Conservation (phyloP, 768 basidiomycete species). For the Kockovaella imperatae region DNA sequence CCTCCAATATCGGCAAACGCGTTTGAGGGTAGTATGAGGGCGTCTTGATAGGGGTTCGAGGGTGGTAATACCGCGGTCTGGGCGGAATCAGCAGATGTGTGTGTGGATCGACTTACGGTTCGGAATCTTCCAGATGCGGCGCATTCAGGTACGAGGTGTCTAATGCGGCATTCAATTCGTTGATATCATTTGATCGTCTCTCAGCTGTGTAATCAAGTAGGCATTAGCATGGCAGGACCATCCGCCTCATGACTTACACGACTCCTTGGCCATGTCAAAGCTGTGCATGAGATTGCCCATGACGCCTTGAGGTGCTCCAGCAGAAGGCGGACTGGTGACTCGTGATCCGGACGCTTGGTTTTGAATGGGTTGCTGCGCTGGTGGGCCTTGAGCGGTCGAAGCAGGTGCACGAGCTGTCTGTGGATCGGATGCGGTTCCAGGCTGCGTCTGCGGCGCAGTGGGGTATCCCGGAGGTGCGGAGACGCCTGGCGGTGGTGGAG, state of each 20-base stretch:
- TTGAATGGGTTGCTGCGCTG: too few relatives aligned
- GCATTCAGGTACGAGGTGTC: slow-evolving; percentile 83
- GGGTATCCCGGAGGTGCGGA: slow-evolving; percentile 51
- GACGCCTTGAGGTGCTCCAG: slow-evolving; percentile 48
- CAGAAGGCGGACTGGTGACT: background rate
- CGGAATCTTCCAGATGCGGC: slow-evolving; percentile 89
- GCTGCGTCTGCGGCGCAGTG: too few relatives aligned
- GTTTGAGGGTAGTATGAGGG: slow-evolving; percentile 89
- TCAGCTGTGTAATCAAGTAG: slow-evolving; percentile 25
- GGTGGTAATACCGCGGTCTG: slow-evolving; percentile 95
- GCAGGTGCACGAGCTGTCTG: too few relatives aligned
- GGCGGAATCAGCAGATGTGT: slow-evolving; percentile 1
- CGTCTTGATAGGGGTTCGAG: slow-evolving; percentile 83
- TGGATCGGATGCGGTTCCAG: too few relatives aligned
- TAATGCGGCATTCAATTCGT: slow-evolving; percentile 83
- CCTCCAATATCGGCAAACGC: slow-evolving; percentile 69
- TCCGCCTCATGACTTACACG: slow-evolving; percentile 52
- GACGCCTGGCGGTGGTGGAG: slow-evolving; percentile 43
- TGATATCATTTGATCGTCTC: slow-evolving; percentile 56
- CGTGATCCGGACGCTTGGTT: background rate
- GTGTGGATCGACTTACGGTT: slow-evolving; percentile 58
- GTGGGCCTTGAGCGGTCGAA: too few relatives aligned
- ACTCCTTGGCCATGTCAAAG: slow-evolving; percentile 94
- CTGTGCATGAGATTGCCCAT: slow-evolving; percentile 87
- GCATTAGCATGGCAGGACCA: background rate